phyloP scores from a whole-genome alignment of 345 rosid genomes.

The Anacardium occidentale region DNA sequence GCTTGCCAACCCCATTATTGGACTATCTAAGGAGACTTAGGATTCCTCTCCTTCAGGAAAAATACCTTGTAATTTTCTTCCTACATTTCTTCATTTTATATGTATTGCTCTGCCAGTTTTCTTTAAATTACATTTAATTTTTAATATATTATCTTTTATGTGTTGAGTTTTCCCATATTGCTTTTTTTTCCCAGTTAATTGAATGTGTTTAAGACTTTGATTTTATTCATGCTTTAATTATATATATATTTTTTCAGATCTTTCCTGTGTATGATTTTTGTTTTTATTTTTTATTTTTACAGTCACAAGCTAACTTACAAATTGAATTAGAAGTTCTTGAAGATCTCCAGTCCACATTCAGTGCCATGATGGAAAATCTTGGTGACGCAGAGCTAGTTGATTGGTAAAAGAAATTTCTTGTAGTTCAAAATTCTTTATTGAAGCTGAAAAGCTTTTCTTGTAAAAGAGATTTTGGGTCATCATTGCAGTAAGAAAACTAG shows the following conservation, averaged over 20 bases:
- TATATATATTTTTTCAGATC: neutral
- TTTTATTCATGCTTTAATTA: neutral
- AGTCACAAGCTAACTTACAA: constrained; percentile 56
- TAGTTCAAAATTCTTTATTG: neutral
- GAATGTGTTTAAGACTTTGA: neutral
- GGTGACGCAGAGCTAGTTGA: constrained; percentile 43
- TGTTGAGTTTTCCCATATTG: neutral
- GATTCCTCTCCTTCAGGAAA: constrained; percentile 8
- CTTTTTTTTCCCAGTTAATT: neutral
- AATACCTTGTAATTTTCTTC: constrained; percentile 41
- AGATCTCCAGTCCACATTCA: constrained; percentile 55
- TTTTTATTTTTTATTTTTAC: constrained; percentile 17
- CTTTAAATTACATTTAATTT: neutral
- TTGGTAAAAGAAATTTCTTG: constrained; percentile 37
- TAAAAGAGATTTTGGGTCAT: neutral
- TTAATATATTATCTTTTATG: neutral
- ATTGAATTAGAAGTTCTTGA: constrained; percentile 61
- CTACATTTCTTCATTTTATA: constrained; percentile 11
- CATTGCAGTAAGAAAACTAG: constrained; percentile 45
- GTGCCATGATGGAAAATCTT: constrained; percentile 62
- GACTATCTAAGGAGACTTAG: constrained; percentile 60
- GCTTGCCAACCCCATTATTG: constrained; percentile 75
- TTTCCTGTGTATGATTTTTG: neutral
- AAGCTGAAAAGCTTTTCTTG: neutral
- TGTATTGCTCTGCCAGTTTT: neutral